Base-by-base conservation (phyloP, 768 basidiomycete species). In the Polyporus arcularius region DNA sequence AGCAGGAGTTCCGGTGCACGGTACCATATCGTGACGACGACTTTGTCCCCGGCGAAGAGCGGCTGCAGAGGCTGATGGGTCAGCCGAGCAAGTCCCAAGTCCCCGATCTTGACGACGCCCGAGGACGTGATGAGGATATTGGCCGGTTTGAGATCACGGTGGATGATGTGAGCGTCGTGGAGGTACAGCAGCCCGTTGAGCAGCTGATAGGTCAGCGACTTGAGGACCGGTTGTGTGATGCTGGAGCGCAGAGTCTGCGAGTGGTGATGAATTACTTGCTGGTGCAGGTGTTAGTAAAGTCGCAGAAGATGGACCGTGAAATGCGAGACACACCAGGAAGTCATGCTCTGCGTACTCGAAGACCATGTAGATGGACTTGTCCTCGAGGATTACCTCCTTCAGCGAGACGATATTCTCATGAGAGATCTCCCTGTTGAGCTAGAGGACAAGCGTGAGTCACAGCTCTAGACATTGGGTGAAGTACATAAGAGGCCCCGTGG, bases 261-360 rank as follows among this genome's bases (percentile, higher is more conserved):
- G 71, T 98, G 94, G 74, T 98, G 96, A 71, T 98, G 97, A 47
- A 99, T 99, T 51, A 99, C 89, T 94, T 99, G 97, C 93, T 98
- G 49, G 16, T 45, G 16, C 39, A n/a, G 26, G 40, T 45, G 47
- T 26, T 38, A 39, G 30, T 21, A 14, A 30, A 18, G 28, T 50
- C 26, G 12, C 15, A 21, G 21, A 49, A 30, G 14, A 2, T 9
- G n/a, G n/a, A 12, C 0, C 18, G 8, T 14, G 39, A 18, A 32
- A 26, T 14, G 10, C 12, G 9, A 26, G 4, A 48, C 92, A 60
- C 62, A 94, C 96, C 50, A 98, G 82, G 71, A 98, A 98, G 74
- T 99, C 97, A 70, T 99, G 97, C 70, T 98, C 97, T 6, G 96
- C 96, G 68, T 97, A 99, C 67, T 98, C 96, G 66, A 99, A 98